Conservation (phyloP, 2,329 filamentous ascomycete species). For the Mycosphaerella arachidis region DNA sequence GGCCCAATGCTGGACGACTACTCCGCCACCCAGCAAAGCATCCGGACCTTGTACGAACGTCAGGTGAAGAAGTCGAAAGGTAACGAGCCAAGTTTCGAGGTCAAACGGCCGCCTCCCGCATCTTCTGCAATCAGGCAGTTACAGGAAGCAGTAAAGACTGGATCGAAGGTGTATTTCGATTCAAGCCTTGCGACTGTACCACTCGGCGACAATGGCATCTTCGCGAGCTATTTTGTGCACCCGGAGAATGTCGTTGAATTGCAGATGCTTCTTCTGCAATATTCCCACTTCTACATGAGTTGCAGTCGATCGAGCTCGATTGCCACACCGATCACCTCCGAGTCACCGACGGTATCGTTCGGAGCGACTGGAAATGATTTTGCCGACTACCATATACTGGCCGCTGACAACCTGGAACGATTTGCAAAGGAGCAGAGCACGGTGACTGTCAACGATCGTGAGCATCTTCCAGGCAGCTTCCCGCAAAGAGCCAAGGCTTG, state of each 20-base stretch:
- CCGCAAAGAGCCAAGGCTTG: conserved; percentile 29
- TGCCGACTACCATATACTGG: conserved; percentile 39
- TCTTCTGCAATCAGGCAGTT: conserved; percentile 35
- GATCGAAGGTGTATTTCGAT: conserved; percentile 46
- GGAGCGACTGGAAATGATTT: conserved; percentile 24
- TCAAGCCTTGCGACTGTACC: conserved; percentile 45
- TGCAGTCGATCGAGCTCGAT: conserved; percentile 28
- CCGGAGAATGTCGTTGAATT: conserved; percentile 51
- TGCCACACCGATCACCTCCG: conserved; percentile 19
- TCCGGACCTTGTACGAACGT: conserved; percentile 42
- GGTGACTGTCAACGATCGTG: conserved; percentile 41
- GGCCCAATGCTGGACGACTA: conserved; percentile 47
- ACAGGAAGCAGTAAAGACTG: conserved; percentile 37
- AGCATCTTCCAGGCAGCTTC: conserved; percentile 24
- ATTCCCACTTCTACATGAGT: conserved; percentile 40
- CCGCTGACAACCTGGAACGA: conserved; percentile 46
- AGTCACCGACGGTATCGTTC: conserved; percentile 20
- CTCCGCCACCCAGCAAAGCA: conserved; percentile 42
- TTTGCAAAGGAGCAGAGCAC: conserved; percentile 45
- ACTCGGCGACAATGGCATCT: conserved; percentile 42
- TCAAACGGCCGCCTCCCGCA: conserved; percentile 10
- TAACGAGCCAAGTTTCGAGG: conserved; percentile 5
- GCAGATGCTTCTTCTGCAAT: conserved; percentile 49
- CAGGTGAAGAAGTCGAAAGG: conserved; percentile 23
- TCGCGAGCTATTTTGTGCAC: conserved; percentile 53